phyloP scores from a whole-genome alignment of 768 basidiomycete genomes.

The Asterophora lycoperdoides region DNA sequence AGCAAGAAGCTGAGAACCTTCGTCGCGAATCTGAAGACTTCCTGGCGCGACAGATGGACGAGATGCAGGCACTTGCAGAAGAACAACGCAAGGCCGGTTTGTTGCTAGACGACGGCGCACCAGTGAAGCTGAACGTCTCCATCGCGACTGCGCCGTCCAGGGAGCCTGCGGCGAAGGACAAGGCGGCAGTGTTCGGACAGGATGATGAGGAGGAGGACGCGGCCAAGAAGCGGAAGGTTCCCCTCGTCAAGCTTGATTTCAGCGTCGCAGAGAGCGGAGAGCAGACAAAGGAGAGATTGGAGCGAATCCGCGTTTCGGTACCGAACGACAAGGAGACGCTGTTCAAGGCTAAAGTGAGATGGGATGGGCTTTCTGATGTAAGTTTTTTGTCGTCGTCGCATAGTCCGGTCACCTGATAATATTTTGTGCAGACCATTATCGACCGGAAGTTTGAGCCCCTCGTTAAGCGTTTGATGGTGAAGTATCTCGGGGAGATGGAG shows the following conservation, averaged over 20 bases:
- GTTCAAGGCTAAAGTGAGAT: slow-evolving; percentile 83
- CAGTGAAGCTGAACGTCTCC: slow-evolving; percentile 81
- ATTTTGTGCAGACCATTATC: slow-evolving; percentile 57
- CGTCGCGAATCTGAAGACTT: slow-evolving; percentile 91
- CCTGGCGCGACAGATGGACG: slow-evolving; percentile 91
- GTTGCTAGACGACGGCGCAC: slow-evolving; percentile 86
- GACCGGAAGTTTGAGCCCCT: slow-evolving; percentile 84
- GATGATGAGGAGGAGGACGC: slow-evolving; percentile 89
- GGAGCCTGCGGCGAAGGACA: slow-evolving; percentile 43
- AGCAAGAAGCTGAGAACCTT: slow-evolving; percentile 81
- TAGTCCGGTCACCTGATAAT: slow-evolving; percentile 14
- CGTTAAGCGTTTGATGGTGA: slow-evolving; percentile 76
- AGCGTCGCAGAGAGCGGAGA: slow-evolving; percentile 76
- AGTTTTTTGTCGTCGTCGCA: slow-evolving; percentile 25
- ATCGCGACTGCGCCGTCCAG: slow-evolving; percentile 47
- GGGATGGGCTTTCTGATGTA: slow-evolving; percentile 90
- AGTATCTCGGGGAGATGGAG: slow-evolving; percentile 87
- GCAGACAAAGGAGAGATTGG: slow-evolving; percentile 73
- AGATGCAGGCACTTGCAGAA: slow-evolving; percentile 88
- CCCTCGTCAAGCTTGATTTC: slow-evolving; percentile 88
- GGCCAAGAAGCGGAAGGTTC: slow-evolving; percentile 75
- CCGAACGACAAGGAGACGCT: slow-evolving; percentile 74
- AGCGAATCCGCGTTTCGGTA: slow-evolving; percentile 70
- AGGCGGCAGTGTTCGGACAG: slow-evolving; percentile 65
- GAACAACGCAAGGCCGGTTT: slow-evolving; percentile 90